Conservation (phyloP, 352 stramenopile genomes). For the Pythium phragmiticola region DNA sequence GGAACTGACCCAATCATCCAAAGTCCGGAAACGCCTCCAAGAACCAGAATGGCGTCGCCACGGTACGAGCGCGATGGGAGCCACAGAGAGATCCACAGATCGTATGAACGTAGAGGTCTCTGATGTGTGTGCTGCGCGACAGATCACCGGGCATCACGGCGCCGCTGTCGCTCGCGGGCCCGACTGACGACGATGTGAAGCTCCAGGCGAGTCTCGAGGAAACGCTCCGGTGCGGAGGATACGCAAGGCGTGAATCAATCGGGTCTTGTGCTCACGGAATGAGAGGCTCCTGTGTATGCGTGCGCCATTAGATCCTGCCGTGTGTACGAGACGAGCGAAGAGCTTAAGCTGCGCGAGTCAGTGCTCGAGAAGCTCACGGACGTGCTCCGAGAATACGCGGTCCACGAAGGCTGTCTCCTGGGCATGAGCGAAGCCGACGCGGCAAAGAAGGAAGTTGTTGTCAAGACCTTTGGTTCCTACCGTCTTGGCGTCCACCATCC, state of each 20-base stretch:
- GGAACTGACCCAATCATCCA: neutral
- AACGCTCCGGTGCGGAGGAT: slow-evolving; percentile 46
- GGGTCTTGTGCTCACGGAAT: neutral
- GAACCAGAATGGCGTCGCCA: slow-evolving; percentile 11
- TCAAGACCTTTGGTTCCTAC: slow-evolving; percentile 93
- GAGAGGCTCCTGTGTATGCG: neutral
- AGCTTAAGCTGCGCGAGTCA: slow-evolving; percentile 54
- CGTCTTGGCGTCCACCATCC: slow-evolving; percentile 82
- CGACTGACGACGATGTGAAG: slow-evolving; percentile 60
- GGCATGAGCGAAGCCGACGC: slow-evolving; percentile 50
- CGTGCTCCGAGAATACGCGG: slow-evolving; percentile 76
- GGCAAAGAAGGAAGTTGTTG: slow-evolving; percentile 40
- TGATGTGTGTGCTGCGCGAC: neutral
- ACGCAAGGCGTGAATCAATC: neutral
- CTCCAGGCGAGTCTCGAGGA: slow-evolving; percentile 67
- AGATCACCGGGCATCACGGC: slow-evolving; percentile 48
- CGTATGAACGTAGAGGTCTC: neutral
- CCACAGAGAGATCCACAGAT: neutral
- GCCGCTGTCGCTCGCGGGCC: slow-evolving; percentile 68
- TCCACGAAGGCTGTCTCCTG: slow-evolving; percentile 54
- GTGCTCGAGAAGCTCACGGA: slow-evolving; percentile 63
- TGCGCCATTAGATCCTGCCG: slow-evolving; percentile 39
- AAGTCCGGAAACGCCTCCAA: neutral
- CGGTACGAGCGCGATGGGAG: slow-evolving; percentile 3
- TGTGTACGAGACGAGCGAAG: slow-evolving; percentile 76